phyloP scores from a whole-genome alignment of 768 basidiomycete species.

The Panaeolus cyanescens region DNA sequence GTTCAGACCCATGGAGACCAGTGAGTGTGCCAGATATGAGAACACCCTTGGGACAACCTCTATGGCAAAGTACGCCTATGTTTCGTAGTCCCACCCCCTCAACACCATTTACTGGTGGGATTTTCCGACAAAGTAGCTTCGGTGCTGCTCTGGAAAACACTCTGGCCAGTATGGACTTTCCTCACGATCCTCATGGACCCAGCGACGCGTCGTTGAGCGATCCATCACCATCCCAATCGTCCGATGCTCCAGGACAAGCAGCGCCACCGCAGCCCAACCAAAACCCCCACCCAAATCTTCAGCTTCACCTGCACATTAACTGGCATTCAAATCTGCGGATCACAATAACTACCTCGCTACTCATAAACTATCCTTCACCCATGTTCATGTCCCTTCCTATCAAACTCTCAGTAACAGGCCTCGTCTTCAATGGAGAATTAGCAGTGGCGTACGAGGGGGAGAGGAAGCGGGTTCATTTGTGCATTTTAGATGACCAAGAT shows the following conservation, averaged over 20 bases:
- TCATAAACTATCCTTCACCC: conserved; percentile 96
- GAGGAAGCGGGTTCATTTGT: conserved; percentile 80
- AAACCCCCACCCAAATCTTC: conserved; percentile 68
- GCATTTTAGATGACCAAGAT: conserved; percentile 85
- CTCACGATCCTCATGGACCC: conserved; percentile 8
- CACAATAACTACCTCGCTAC: conserved; percentile 86
- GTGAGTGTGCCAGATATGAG: conserved; percentile 37
- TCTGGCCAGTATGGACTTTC: neutral
- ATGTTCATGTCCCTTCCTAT: conserved; percentile 98
- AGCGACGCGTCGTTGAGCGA: conserved; percentile 18
- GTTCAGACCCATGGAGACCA: conserved; percentile 45
- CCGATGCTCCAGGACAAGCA: conserved; percentile 15
- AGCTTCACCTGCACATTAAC: conserved; percentile 82
- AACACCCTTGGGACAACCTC: conserved; percentile 21
- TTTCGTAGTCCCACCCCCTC: conserved; percentile 29
- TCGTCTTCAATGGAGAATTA: conserved; percentile 85
- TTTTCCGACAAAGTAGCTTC: conserved; percentile 15
- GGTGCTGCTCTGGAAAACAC: conserved; percentile 16
- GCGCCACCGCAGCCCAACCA: conserved; percentile 28
- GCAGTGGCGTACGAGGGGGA: conserved; percentile 91
- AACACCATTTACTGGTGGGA: conserved; percentile 27
- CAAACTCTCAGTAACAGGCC: conserved; percentile 86
- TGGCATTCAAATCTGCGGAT: conserved; percentile 91
- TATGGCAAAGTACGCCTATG: conserved; percentile 25
- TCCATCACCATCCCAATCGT: conserved; percentile 19